These are phyloP conservation scores for Phytophthora pini DNA, from an alignment of 352 stramenopile genomes.

Conservation along the genomic window DNA sequence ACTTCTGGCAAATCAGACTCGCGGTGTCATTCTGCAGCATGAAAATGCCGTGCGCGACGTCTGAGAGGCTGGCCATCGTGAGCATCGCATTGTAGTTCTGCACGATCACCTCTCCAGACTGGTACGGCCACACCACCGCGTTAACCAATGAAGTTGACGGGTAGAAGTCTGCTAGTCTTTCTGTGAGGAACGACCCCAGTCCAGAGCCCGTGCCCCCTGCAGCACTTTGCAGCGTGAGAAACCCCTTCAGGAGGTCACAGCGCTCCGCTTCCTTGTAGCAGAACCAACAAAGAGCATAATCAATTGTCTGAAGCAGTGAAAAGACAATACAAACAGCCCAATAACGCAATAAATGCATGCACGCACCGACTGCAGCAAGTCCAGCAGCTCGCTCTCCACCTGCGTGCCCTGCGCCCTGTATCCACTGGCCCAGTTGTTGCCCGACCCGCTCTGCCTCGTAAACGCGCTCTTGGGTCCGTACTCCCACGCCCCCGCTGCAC, in stretches of 20 bases:
- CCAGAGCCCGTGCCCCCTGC: constrained; percentile 89
- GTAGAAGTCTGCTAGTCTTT: constrained; percentile 72
- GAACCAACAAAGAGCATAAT: neutral
- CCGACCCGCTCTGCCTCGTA: constrained; percentile 67
- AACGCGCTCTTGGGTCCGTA: constrained; percentile 60
- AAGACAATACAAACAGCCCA: neutral
- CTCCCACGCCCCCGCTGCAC: constrained; percentile 49
- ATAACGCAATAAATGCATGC: too few relatives aligned
- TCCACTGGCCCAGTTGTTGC: constrained; percentile 85
- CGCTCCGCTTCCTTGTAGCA: constrained; percentile 65
- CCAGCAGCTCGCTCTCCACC: constrained; percentile 49
- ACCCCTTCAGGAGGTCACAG: constrained; percentile 70
- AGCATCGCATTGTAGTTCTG: constrained; percentile 93
- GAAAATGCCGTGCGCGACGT: constrained; percentile 63
- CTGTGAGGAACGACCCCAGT: constrained; percentile 83
- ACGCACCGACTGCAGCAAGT: constrained; percentile 58
- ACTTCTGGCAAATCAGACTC: constrained; percentile 56
- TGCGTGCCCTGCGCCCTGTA: constrained; percentile 61
- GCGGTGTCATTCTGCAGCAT: constrained; percentile 79
- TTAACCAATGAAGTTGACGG: constrained; percentile 67
- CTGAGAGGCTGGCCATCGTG: constrained; percentile 80
- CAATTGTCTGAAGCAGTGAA: neutral
- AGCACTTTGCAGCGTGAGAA: constrained; percentile 86
- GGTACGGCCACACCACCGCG: constrained; percentile 85
- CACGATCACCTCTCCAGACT: constrained; percentile 86